Evolutionary conservation across 2,329 filamentous ascomycete genomes (phyloP), one percentile per base, ranked within the genome.

Genomic region (Mycosphaerella sp.): DNA sequence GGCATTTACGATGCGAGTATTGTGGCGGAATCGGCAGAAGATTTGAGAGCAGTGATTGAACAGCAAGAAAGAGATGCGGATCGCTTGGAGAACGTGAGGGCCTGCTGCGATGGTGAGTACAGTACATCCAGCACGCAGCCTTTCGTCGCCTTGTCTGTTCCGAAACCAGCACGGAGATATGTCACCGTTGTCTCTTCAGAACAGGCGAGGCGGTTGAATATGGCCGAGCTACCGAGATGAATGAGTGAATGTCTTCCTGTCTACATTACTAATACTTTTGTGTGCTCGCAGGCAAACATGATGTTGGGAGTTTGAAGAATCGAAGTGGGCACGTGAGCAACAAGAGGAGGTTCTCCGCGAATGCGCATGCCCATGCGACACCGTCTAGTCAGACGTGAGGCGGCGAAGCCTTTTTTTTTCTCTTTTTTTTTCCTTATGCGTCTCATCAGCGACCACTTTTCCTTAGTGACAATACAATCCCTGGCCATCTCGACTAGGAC

Each of bases 61-160:
- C 78, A 72, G 46, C 85, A 90, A 67, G 86, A 92, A 65, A 77
- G 83, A 51, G 87, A 91, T 62, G 78, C 85, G 26, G 87, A 91
- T 67, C 80, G 85, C 58, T 78, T 97, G 65, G 92, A 97, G 77
- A 96, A 98, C 70, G 93, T 98, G 60, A 80, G 93, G 68, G 91
- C 92, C 56, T 98, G 93, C 75, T 98, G 93, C 72, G 93, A 97
- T 80, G 93, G 91, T 92, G 79, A 81, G 85, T 76, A 29, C 46
- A 41, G 42, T 44, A 31, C 42, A 44, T 29, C 42, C 21, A 44
- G 42, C 42, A 26, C 8, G 34, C 34, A 26, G 42, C 42, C 42
- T 26, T 21, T 26, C 42, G 42, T 44, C 42, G 42, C 42, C 21
- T 44, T 44, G 42, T 44, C 42, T 44, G 42, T 44, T 6, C 42